Percentiles rank a stretch among this genome's conserved stretches.
These are phyloP conservation scores for Ascocoryne sarcoides DNA, from an alignment of 2,329 filamentous ascomycete genomes.

Conservation along the genomic window DNA sequence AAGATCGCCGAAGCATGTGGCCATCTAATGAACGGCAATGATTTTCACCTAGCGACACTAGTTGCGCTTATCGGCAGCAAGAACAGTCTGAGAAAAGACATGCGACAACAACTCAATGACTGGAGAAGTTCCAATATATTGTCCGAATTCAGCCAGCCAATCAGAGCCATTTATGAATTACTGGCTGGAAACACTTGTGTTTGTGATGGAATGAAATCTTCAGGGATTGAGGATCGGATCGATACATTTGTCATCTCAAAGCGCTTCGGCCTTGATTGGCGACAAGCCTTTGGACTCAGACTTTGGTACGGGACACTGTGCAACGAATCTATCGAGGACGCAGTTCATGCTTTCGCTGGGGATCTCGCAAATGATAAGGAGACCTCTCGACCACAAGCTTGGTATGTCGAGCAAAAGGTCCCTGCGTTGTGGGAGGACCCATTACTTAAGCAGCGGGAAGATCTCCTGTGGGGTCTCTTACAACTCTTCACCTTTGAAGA, in stretches of 20 bases:
- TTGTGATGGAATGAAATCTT: slow-evolving; percentile 66
- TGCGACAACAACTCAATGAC: slow-evolving; percentile 69
- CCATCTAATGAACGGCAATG: slow-evolving; percentile 62
- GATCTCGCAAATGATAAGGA: slow-evolving; percentile 67
- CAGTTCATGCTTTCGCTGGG: slow-evolving; percentile 63
- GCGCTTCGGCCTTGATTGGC: slow-evolving; percentile 83
- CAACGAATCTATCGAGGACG: slow-evolving; percentile 60
- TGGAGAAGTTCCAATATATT: slow-evolving; percentile 80
- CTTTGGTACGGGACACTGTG: slow-evolving; percentile 76
- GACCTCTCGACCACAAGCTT: slow-evolving; percentile 58
- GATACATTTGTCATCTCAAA: slow-evolving; percentile 74
- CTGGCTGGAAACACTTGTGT: slow-evolving; percentile 79
- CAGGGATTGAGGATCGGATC: slow-evolving; percentile 65
- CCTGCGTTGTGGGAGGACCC: slow-evolving; percentile 52
- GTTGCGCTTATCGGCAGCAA: slow-evolving; percentile 74
- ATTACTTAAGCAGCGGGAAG: slow-evolving; percentile 52
- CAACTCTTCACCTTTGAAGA: slow-evolving; percentile 65
- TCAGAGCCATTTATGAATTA: slow-evolving; percentile 83
- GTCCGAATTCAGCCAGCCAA: slow-evolving; percentile 75
- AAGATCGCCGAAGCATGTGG: slow-evolving; percentile 77
- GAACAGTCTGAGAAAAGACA: slow-evolving; percentile 59
- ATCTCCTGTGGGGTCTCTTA: slow-evolving; percentile 79
- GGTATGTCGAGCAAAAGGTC: slow-evolving; percentile 55
- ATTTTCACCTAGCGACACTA: slow-evolving; percentile 78
- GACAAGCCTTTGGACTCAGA: slow-evolving; percentile 82